Evolutionary conservation across 1,284 basidiomycete species (phyloP).

Genomic region (Abortiporus biennis): DNA sequence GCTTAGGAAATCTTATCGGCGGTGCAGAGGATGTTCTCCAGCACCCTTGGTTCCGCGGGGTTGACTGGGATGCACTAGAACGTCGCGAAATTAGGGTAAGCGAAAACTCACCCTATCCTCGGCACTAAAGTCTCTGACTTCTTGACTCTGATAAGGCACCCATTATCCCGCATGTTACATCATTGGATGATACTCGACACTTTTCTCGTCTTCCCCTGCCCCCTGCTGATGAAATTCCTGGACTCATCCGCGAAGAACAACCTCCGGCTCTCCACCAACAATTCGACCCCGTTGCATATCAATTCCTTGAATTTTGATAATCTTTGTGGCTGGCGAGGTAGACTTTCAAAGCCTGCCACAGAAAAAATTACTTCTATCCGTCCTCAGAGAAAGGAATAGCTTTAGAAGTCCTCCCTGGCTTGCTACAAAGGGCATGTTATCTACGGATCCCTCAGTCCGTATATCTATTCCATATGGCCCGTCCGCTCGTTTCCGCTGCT

Average conservation of each 20-base stretch:
- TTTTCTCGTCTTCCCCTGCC: conserved; percentile 76
- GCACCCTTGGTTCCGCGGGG: conserved; percentile 94
- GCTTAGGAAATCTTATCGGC: conserved; percentile 92
- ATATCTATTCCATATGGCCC: too few relatives aligned
- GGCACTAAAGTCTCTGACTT: conserved; percentile 3
- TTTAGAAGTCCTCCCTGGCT: too few relatives aligned
- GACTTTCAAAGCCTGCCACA: too few relatives aligned
- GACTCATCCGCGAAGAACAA: conserved; percentile 56
- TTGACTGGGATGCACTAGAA: conserved; percentile 83
- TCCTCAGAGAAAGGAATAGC: too few relatives aligned
- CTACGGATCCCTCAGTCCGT: too few relatives aligned
- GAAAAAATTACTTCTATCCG: too few relatives aligned
- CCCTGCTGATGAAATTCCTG: conserved; percentile 70
- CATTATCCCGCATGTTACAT: conserved; percentile 73
- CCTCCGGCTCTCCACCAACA: conserved; percentile 50
- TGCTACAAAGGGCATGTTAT: too few relatives aligned
- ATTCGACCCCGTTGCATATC: conserved; percentile 60
- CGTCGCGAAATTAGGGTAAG: conserved; percentile 74
- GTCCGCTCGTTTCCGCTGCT: too few relatives aligned
- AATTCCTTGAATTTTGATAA: conserved; percentile 67
- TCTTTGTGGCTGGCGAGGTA: too few relatives aligned
- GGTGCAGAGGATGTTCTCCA: conserved; percentile 90
- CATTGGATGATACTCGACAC: conserved; percentile 74
- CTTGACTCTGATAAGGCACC: conserved; percentile 49
- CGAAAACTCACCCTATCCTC: conserved; percentile 13